Percentiles rank a stretch among this genome's conserved stretches.
These are phyloP conservation scores for Capsicum rhomboideum DNA, from an alignment of 257 asterid genomes.

Conservation along the genomic window DNA sequence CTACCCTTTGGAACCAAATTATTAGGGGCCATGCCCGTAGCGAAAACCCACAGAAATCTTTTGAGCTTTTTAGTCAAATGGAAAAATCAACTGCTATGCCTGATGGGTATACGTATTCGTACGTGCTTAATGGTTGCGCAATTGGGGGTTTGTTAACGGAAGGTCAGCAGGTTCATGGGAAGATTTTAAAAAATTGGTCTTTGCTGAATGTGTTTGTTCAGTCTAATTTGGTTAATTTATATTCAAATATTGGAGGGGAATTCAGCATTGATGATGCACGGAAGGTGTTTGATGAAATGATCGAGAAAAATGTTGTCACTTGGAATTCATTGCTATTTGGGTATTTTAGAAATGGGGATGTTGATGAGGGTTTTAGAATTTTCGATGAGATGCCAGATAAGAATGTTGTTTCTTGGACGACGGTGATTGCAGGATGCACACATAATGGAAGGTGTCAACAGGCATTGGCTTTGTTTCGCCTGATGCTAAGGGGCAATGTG, in stretches of 20 bases:
- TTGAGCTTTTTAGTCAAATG: conserved; percentile 37
- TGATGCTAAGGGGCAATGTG: conserved; percentile 31
- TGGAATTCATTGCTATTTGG: conserved; percentile 77
- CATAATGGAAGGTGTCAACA: conserved; percentile 52
- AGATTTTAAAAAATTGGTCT: conserved; percentile 45
- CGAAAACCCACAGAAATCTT: conserved; percentile 26
- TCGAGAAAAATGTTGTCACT: conserved; percentile 46
- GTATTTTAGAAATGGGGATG: conserved; percentile 33
- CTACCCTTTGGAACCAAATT: conserved; percentile 63
- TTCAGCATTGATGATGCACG: conserved; percentile 31
- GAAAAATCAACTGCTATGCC: conserved; percentile 29
- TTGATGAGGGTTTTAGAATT: conserved; percentile 31
- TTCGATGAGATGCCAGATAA: conserved; percentile 59
- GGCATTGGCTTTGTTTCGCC: conserved; percentile 39
- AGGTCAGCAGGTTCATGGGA: conserved; percentile 66
- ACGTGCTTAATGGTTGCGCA: conserved; percentile 43
- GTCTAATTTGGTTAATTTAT: conserved; percentile 66
- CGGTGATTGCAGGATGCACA: conserved; percentile 62
- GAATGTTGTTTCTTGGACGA: conserved; percentile 81
- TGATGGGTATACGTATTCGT: conserved; percentile 60
- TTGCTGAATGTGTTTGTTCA: conserved; percentile 45
- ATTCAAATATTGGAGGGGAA: conserved; percentile 20
- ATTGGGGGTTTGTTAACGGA: conserved; percentile 43
- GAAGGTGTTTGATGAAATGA: conserved; percentile 62
- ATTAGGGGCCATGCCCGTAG: conserved; percentile 33